Percentiles rank a stretch among this genome's conserved stretches.
Conservation (phyloP, 2,329 filamentous ascomycete genomes). For the Aureobasidium sp. region DNA sequence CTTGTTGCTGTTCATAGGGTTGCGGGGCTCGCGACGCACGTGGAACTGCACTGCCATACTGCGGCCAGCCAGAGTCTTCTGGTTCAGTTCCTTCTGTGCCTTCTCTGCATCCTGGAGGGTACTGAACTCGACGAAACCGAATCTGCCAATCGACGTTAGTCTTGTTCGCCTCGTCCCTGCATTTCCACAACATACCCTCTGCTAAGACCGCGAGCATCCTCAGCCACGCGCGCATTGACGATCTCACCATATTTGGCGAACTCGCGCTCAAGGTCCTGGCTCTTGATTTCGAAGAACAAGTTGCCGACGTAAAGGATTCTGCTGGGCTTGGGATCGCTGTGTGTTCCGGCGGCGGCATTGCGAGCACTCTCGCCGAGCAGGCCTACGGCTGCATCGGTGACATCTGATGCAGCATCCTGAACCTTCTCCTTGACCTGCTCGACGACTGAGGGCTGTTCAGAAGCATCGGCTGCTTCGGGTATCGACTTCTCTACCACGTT, state of each 20-base stretch:
- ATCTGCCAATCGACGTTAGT: conserved; percentile 36
- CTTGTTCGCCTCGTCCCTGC: background rate
- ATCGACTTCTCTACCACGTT: conserved; percentile 18
- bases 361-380: conserved; percentile 15
- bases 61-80: conserved; percentile 55
- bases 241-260: conserved; percentile 53
- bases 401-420: conserved; percentile 12
- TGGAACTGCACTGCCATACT: conserved; percentile 56
- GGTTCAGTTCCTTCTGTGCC: conserved; percentile 51
- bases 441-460: background rate
- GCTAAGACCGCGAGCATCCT: conserved; percentile 55
- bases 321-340: conserved; percentile 22
- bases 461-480: conserved; percentile 7
- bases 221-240: conserved; percentile 45
- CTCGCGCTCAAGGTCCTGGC: conserved; percentile 50
- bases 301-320: conserved; percentile 58
- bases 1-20: background rate
- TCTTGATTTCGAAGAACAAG: conserved; percentile 59
- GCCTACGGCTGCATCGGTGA: conserved; percentile 16
- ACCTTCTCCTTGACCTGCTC: conserved; percentile 15
- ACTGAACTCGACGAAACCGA: conserved; percentile 57
- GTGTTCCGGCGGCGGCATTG: conserved; percentile 18
- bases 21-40: conserved; percentile 20
- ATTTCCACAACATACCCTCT: conserved; percentile 49
- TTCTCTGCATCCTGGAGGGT: conserved; percentile 43